These are phyloP conservation scores for Periconia sp. DNA, from an alignment of 2,329 filamentous ascomycete species.

Conservation along the genomic window DNA sequence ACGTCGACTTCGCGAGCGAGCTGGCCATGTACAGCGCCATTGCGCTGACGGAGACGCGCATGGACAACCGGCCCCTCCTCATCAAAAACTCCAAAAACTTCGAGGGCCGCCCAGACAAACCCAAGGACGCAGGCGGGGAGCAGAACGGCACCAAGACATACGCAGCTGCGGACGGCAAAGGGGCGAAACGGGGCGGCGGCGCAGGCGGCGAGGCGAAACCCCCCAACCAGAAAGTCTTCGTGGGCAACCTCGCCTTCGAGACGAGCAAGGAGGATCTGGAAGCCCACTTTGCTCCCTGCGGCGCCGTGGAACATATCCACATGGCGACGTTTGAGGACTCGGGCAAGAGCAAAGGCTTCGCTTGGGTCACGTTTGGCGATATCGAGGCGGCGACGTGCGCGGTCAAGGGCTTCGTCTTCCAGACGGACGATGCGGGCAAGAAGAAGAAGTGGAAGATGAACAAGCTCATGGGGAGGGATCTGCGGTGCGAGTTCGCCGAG, in stretches of 20 bases:
- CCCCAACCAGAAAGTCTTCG: constrained; percentile 79
- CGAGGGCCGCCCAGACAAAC: constrained; percentile 80
- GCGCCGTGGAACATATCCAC: constrained; percentile 78
- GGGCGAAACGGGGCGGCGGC: constrained; percentile 32
- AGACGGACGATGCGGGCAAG: constrained; percentile 56
- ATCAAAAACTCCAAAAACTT: constrained; percentile 94
- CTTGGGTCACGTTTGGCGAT: constrained; percentile 89
- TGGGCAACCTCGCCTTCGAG: constrained; percentile 62
- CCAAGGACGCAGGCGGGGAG: constrained; percentile 39
- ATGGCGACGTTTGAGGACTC: constrained; percentile 94
- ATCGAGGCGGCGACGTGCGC: constrained; percentile 72
- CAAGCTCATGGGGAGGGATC: constrained; percentile 72
- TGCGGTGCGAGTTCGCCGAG: constrained; percentile 92
- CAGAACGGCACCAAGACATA: constrained; percentile 20
- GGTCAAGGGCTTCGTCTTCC: constrained; percentile 78
- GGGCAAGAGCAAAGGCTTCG: constrained; percentile 97
- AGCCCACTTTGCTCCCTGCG: constrained; percentile 82
- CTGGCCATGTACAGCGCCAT: constrained; percentile 76
- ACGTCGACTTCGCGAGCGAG: constrained; percentile 80
- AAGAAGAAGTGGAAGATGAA: constrained; percentile 78
- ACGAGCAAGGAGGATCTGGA: constrained; percentile 73
- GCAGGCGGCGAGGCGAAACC: constrained; percentile 51
- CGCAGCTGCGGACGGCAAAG: constrained; percentile 8
- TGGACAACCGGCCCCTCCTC: constrained; percentile 75
- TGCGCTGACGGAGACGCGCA: constrained; percentile 79